Evolutionary conservation across 2,329 filamentous ascomycete species (phyloP).

Genomic region (Acephala macrosclerotiorum): DNA sequence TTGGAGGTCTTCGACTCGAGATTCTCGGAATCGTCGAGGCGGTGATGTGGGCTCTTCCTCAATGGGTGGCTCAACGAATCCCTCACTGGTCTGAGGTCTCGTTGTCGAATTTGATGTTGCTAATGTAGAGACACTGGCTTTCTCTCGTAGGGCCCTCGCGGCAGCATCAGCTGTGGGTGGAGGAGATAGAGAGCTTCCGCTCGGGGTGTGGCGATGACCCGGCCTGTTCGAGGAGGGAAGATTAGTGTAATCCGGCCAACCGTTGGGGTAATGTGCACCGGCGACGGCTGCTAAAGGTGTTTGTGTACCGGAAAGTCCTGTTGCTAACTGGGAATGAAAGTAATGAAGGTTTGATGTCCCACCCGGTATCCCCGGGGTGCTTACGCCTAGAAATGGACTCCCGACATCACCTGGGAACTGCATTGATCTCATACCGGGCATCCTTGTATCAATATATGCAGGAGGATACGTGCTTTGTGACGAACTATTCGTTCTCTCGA

Average conservation of each 20-base stretch:
- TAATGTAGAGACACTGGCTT: conserved; percentile 68
- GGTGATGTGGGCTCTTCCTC: conserved; percentile 46
- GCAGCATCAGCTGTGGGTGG: conserved; percentile 48
- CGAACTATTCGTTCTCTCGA: conserved; percentile 43
- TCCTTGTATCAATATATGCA: conserved; percentile 51
- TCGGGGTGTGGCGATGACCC: conserved; percentile 41
- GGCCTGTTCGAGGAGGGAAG: conserved; percentile 30
- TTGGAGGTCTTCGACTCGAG: conserved; percentile 85
- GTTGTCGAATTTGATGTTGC: conserved; percentile 62
- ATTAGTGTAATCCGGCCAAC: conserved; percentile 51
- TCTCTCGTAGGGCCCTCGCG: conserved; percentile 55
- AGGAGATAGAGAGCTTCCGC: conserved; percentile 41
- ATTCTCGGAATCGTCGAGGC: conserved; percentile 69
- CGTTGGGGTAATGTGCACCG: conserved; percentile 67
- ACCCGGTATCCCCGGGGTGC: conserved; percentile 71
- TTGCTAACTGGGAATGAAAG: conserved; percentile 79
- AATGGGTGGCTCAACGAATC: conserved; percentile 42
- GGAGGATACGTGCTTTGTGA: conserved; percentile 33
- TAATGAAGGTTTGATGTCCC: conserved; percentile 82
- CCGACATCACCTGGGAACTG: conserved; percentile 52
- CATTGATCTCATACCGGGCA: conserved; percentile 43
- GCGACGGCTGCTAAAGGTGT: conserved; percentile 83
- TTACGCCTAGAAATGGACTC: conserved; percentile 64
- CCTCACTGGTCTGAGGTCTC: conserved; percentile 64
- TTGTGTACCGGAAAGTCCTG: conserved; percentile 75